Evolutionary conservation across 495 filamentous ascomycete species (phyloP).

Genomic region (Aspergillus baeticus): DNA sequence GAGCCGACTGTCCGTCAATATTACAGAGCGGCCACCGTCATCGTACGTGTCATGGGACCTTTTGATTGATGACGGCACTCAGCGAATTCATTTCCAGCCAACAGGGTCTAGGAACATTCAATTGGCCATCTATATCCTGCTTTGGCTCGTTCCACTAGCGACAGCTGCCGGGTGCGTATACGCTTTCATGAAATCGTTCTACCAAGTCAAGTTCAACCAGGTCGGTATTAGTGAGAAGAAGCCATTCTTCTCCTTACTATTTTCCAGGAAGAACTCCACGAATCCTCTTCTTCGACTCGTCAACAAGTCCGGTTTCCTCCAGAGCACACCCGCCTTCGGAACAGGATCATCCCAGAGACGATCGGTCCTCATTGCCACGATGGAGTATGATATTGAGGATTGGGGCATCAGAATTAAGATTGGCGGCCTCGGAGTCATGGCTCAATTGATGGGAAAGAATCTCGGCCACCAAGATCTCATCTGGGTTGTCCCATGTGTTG

Average conservation of each 20-base stretch:
- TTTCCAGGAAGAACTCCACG: constrained; percentile 31
- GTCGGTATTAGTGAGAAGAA: constrained; percentile 57
- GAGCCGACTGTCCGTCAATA: constrained; percentile 55
- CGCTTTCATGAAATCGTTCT: constrained; percentile 65
- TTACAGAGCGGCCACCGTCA: constrained; percentile 53
- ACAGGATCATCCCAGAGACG: constrained; percentile 43
- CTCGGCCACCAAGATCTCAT: constrained; percentile 66
- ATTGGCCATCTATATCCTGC: constrained; percentile 55
- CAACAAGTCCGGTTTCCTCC: constrained; percentile 45
- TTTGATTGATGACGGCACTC: constrained; percentile 53
- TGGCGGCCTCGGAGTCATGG: constrained; percentile 69
- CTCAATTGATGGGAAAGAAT: constrained; percentile 69
- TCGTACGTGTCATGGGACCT: constrained; percentile 60
- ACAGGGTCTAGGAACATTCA: constrained; percentile 56
- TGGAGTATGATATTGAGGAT: constrained; percentile 75
- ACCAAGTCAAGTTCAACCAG: constrained; percentile 70
- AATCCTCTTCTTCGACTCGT: constrained; percentile 34
- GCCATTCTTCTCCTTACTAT: constrained; percentile 34
- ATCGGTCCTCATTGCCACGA: constrained; percentile 65
- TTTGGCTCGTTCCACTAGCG: constrained; percentile 54
- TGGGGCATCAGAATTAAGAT: constrained; percentile 75
- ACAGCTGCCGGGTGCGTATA: constrained; percentile 52
- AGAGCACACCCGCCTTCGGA: constrained; percentile 46
- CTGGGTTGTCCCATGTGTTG: constrained; percentile 77
- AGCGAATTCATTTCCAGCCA: constrained; percentile 52